Evolutionary conservation across 2,329 filamentous ascomycete species (phyloP).

Genomic region (Chrysosporium keratinophilum): DNA sequence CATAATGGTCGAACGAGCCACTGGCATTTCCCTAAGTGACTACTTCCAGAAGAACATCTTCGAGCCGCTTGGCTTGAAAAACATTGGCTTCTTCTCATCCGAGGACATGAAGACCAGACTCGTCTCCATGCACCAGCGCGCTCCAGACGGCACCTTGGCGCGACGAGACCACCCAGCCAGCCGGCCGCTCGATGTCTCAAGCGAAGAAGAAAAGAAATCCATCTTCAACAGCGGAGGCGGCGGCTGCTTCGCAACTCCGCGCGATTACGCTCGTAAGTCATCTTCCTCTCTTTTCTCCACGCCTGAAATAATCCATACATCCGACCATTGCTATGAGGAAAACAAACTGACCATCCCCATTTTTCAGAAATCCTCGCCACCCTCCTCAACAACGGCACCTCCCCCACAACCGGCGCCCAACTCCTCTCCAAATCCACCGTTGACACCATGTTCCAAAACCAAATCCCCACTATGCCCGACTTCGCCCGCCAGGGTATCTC

Average conservation of each 20-base stretch:
- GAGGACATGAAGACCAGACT: constrained; percentile 45
- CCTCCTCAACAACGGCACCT: constrained; percentile 55
- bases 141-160: constrained; percentile 35
- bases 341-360: background rate
- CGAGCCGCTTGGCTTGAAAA: constrained; percentile 39
- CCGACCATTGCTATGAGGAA: background rate
- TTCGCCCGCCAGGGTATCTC: constrained; percentile 40
- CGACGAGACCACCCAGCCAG: constrained; percentile 44
- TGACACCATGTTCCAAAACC: constrained; percentile 55
- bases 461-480: constrained; percentile 47
- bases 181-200: constrained; percentile 37
- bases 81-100: constrained; percentile 49
- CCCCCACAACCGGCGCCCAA: constrained; percentile 44
- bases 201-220: constrained; percentile 34
- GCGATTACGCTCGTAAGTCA: constrained; percentile 51
- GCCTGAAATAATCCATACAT: no score
- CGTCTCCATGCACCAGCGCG: constrained; percentile 48
- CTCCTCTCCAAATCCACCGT: constrained; percentile 51
- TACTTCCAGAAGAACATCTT: constrained; percentile 43
- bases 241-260: constrained; percentile 50
- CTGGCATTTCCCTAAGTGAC: constrained; percentile 37
- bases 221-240: constrained; percentile 53
- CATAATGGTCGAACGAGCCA: constrained; percentile 39
- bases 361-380: constrained; percentile 47
- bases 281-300: no score